These are phyloP conservation scores for Begonia peltatifolia DNA, from an alignment of 306 rosid species.

Conservation along the genomic window DNA sequence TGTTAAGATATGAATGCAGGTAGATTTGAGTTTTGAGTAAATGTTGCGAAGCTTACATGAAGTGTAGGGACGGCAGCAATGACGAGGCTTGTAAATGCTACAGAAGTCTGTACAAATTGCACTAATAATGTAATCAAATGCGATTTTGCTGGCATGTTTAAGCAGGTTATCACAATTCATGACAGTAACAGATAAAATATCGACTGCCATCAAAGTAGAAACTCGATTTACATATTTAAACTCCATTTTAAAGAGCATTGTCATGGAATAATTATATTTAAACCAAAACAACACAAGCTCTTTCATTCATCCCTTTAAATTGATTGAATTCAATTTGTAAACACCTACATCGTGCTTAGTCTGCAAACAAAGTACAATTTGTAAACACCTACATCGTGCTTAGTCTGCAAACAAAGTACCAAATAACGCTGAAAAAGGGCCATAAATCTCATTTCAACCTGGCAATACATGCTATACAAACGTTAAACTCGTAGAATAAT, in stretches of 20 bases:
- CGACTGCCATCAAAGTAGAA: not conserved
- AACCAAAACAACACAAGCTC: not conserved
- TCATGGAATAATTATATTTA: not conserved
- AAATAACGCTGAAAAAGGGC: not conserved
- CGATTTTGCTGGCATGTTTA: not conserved
- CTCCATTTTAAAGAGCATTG: not conserved
- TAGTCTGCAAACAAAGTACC: too few species aligned
- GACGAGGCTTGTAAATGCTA: slow-evolving; percentile 81
- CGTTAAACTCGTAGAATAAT: not conserved
- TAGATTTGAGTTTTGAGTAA: slow-evolving; percentile 7
- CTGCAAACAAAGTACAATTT: too few species aligned
- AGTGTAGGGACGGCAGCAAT: slow-evolving; percentile 72
- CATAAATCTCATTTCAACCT: not conserved
- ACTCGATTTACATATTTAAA: not conserved
- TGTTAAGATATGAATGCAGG: slow-evolving; percentile 2
- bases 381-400: too few species aligned
- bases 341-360: too few species aligned
- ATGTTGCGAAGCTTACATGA: slow-evolving; percentile 38
- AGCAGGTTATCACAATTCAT: not conserved
- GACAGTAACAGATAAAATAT: not conserved
- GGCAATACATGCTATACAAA: not conserved
- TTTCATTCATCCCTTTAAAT: too few species aligned
- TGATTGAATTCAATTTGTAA: too few species aligned
- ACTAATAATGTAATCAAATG: not conserved
- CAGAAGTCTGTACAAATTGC: slow-evolving; percentile 52